Base-by-base conservation (phyloP, 495 filamentous ascomycete species). In the Penicillium flavigenum region DNA sequence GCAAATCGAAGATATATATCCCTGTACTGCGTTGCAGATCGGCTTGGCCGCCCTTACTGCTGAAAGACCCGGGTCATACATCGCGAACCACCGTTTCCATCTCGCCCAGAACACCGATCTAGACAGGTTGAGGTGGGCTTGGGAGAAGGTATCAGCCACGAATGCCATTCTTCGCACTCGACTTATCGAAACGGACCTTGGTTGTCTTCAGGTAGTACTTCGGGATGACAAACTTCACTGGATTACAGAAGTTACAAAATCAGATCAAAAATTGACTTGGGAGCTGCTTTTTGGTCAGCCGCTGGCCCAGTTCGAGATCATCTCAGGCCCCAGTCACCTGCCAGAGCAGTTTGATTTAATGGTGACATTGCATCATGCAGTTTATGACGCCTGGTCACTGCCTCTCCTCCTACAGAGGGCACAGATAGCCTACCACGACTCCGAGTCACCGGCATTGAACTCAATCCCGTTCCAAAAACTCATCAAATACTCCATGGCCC, bases 381-480 rank as follows among this genome's bases (percentile, higher is more conserved):
- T 86, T 1, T 87, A 86, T 60, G 85, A 88, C 57, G 80, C 77
- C 10, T 75, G 83, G 57, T 80, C 80, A 47, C 68, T 86, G 43
- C 77, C 76, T 12, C 61, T 76, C 2, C 54, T 87, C 14, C 61
- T 84, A 1, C 47, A 73, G 8, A 67, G 77, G 46, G 70, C 84
- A 3, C 54, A 78, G 55, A 44, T 56, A 5, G 71, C 75, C 7
- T 78, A 77, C 49, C n/a, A 54, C 2, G 45, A 17, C 29, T 32
- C 7, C 5, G 41, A 6, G 9, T 42, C 45, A 14, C 20, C 26
- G 5, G 16, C 14, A 29, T 49, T 38, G 34, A 16, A 29, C 39
- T 19, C 38, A n/a, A 9, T 27, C 10, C 47, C 47, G 5, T 58
- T 58, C 48, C 11, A 32, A 12, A 12, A 44, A n/a, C 52, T 62